Evolutionary conservation across 441 rosid genomes (phyloP), one percentile per base, ranked within the genome.

Genomic region (Adansonia grandidieri): DNA sequence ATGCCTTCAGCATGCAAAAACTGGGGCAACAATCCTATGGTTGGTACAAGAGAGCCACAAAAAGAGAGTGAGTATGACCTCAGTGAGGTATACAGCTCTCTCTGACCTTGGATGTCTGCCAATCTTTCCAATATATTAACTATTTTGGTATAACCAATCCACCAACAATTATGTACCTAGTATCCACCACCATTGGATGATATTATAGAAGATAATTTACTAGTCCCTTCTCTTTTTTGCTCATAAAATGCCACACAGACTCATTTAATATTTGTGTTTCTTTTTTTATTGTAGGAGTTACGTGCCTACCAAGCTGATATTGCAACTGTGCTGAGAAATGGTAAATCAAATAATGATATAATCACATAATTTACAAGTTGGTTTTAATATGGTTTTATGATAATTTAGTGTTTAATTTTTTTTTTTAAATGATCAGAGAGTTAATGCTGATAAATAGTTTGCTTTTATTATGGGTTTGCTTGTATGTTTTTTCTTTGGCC

Each of bases 281-380:
- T 60, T 73, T 71, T 82, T 75, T 63, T 78, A 65, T 82, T 87
- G 80, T 82, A 96, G 99, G 99, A 96, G 82, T 75, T 96, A 78
- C 97, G 98, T 65, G 99, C 99, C 71, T 96, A 96, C 85, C 99
- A 96, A 91, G 99, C 99, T 84, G 97, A 96, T 82, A 88, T 85
- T 78, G 99, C 99, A 3, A 96, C 97, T 51, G 94, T 92, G 76
- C 82, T 89, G 70, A 90, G 99, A 83, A 94, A 96, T 91, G 99
- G 99, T 94, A 92, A 80, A 47, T 53, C 65, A 66, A 66, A 53
- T 68, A 13, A 66, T 37, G 32, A 65, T 53, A 66, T 76, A 20
- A 65, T 22, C 64, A 37, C 62, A 32, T 65, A 28, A 28, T n/a
- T 64, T 62, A 37, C 71, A 2, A 11, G 13, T 17, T 53, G 64